phyloP scores from a whole-genome alignment of 306 rosid species.

The Trichosanthes cucumerina region DNA sequence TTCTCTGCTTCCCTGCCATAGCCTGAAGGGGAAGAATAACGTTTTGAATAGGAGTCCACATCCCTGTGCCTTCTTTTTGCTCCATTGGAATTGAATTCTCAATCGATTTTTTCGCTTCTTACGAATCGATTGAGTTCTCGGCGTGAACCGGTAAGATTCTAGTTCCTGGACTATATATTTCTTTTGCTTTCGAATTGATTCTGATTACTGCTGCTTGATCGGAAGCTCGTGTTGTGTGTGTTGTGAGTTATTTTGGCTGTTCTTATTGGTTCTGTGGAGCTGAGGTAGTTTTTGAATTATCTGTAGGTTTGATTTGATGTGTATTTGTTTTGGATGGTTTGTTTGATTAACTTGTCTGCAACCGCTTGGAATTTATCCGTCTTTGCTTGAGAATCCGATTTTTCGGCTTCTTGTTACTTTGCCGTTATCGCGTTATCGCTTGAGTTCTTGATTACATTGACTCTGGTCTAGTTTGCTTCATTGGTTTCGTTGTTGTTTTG shows the following conservation, averaged over 20 bases:
- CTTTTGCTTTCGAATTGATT: constrained; percentile 1
- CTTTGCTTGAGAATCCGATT: background rate
- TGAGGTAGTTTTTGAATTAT: background rate
- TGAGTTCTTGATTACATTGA: constrained; percentile 1
- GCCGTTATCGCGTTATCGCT: background rate
- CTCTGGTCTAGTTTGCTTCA: background rate
- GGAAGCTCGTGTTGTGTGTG: background rate
- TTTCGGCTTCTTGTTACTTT: background rate
- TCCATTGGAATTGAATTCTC: background rate
- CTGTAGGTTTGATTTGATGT: background rate
- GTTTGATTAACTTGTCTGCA: constrained; percentile 4
- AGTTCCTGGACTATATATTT: no score
- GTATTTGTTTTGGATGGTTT: background rate
- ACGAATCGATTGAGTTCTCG: background rate
- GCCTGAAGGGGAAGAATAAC: background rate
- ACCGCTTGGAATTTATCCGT: background rate
- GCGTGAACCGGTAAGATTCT: constrained; percentile 4
- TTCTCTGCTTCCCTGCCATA: background rate
- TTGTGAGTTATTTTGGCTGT: background rate
- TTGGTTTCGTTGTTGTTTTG: background rate
- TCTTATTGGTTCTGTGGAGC: background rate
- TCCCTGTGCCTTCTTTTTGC: background rate
- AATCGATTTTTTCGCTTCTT: background rate
- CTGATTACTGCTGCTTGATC: background rate
- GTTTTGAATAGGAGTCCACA: background rate